phyloP scores from a whole-genome alignment of 805 yeast species.

The Zygotorulaspora danielsina region DNA sequence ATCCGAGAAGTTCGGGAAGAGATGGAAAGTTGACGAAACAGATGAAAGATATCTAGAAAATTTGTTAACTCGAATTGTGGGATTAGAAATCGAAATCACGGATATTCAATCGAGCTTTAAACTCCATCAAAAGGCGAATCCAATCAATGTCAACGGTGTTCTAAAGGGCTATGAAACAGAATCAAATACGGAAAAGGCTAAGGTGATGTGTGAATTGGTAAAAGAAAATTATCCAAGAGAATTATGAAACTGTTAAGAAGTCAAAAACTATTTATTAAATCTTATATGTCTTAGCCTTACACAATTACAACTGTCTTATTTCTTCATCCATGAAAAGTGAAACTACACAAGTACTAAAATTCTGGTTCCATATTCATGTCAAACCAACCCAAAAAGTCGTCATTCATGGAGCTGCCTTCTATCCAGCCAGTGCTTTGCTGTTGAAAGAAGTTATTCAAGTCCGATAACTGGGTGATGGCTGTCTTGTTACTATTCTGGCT shows the following conservation, averaged over 20 bases:
- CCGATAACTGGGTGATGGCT: constrained; percentile 16
- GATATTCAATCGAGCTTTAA: constrained; percentile 52
- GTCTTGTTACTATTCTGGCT: constrained; percentile 6
- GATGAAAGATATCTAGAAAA: constrained; percentile 45
- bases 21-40: constrained; percentile 58
- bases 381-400: constrained; percentile 92
- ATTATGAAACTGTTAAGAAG: background rate
- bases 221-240: constrained; percentile 14
- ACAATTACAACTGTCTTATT: too few species aligned
- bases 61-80: constrained; percentile 49
- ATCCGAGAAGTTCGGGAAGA: constrained; percentile 23
- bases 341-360: too few species aligned
- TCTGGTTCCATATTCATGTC: constrained; percentile 72
- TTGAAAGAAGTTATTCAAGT: constrained; percentile 60
- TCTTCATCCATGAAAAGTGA: background rate
- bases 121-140: constrained; percentile 48
- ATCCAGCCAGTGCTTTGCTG: constrained; percentile 85
- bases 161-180: constrained; percentile 44
- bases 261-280: constrained; percentile 1
- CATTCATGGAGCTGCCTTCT: constrained; percentile 58
- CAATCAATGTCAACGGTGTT: constrained; percentile 49
- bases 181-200: background rate
- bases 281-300: too few species aligned
- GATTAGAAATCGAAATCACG: constrained; percentile 49
- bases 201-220: background rate